Evolutionary conservation across 2,329 filamentous ascomycete genomes (phyloP), one percentile per base, ranked within the genome.

Genomic region (Tolypocladium inflatum): DNA sequence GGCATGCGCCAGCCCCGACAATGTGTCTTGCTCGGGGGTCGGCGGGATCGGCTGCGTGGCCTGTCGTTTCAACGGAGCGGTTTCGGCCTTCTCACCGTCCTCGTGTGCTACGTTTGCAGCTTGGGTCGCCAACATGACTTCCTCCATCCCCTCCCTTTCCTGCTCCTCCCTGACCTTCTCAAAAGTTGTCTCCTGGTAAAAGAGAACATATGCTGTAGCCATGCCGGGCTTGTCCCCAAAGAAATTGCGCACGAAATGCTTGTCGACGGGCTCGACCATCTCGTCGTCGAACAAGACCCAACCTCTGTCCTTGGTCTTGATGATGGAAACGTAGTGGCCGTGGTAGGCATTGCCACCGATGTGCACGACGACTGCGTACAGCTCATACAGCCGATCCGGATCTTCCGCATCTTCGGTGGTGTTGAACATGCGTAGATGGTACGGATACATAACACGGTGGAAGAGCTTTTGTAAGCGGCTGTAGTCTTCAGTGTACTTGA

Each of bases 271-370:
- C 71, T 99, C 94, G 5, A 99, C 94, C 85, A 97, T 91, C 74
- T 99, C 94, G 67, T 99, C 94, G 65, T 99, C 94, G 66, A 99
- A 99, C 7, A 99, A 76, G 48, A 99, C 77, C 94, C 94, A 99
- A 35, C 94, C 94, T 56, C 90, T 85, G 69, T 97, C 94, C 68
- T 95, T 87, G 0, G 94, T 97, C 75, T 99, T 99, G 77, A 99
- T 92, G 57, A 99, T 94, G 6, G 92, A 91, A 38, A 99, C 91
- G 66, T 99, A 99, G 71, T 99, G 94, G 4, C 94, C 94, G 69
- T 99, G 94, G 68, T 97, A 97, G 5, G 94, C 93, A 26, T 96
- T 95, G 54, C 91, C 91, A 56, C 94, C 94, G 62, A 99, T 97
- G 68, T 99, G 94, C 26, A 99, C 91, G 11, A 99, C 91, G 4